Conservation (phyloP, 83 land plant genomes). For the Picea abies region DNA sequence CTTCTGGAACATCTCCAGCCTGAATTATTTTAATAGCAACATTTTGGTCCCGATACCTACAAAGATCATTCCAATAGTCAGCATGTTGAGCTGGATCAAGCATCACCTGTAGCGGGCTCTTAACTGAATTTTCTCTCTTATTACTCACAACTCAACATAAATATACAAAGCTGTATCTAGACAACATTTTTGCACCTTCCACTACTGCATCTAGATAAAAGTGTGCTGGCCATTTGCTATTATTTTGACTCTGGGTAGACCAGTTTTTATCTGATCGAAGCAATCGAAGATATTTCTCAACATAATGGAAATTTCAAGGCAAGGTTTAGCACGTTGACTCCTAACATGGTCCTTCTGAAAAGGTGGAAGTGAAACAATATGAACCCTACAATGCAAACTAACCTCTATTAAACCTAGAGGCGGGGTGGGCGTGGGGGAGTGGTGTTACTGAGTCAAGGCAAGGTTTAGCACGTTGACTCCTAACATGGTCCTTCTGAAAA, state of each 20-base stretch:
- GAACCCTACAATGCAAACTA: neutral
- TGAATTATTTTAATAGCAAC: constrained; percentile 82
- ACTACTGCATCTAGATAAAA: neutral
- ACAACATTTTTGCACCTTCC: neutral
- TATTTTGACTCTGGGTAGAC: neutral
- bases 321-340: neutral
- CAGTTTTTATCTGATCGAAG: neutral
- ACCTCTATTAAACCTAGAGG: neutral
- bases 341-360: neutral
- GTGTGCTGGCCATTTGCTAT: neutral
- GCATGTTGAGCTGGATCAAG: neutral
- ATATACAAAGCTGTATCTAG: neutral
- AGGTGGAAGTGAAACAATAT: no score
- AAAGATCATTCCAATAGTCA: constrained; percentile 7
- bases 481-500: neutral
- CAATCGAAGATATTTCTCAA: neutral
- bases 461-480: neutral
- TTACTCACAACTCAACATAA: neutral
- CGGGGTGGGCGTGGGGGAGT: neutral
- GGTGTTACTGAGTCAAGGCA: neutral
- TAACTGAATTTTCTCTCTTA: neutral
- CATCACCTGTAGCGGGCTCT: neutral
- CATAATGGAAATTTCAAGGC: neutral
- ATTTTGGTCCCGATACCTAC: constrained; percentile 73
- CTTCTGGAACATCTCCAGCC: constrained; percentile 73